Evolutionary conservation across 768 basidiomycete genomes (phyloP).

Genomic region (Phlebiopsis flavidoalba): DNA sequence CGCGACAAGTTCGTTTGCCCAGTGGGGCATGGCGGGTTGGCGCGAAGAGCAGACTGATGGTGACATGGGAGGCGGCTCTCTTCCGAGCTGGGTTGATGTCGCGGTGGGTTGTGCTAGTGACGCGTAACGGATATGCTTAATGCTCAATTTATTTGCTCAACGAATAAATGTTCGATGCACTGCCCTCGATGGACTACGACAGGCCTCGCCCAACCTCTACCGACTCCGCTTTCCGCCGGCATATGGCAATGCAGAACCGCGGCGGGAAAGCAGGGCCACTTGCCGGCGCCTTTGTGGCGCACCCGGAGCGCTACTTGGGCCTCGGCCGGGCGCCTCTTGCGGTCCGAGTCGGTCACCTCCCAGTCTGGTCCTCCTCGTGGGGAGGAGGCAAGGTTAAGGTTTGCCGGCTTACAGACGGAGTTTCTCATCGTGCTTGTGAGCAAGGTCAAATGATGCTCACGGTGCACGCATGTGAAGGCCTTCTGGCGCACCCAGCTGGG

Average conservation of each 20-base stretch:
- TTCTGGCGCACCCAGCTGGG: background rate
- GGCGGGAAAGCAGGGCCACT: too few relatives aligned
- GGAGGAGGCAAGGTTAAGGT: background rate
- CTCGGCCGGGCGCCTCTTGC: too few relatives aligned
- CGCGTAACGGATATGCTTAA: background rate
- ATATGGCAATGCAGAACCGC: background rate
- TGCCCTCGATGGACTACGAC: background rate
- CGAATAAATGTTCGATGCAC: background rate
- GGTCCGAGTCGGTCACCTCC: background rate
- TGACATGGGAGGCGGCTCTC: constrained; percentile 21
- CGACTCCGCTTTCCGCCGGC: background rate
- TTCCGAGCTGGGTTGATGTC: constrained; percentile 14
- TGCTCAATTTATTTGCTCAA: background rate
- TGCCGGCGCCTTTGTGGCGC: background rate
- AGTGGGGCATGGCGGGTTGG: constrained; percentile 19
- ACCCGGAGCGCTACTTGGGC: background rate
- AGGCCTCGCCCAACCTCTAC: background rate
- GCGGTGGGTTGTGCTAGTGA: constrained; percentile 19
- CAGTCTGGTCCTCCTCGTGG: background rate
- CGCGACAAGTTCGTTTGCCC: constrained; percentile 11
- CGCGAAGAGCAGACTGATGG: constrained; percentile 19
- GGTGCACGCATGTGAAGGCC: background rate
- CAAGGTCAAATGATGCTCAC: background rate
- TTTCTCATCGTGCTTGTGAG: background rate
- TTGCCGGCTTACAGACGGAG: background rate